phyloP scores from a whole-genome alignment of 495 filamentous ascomycete species.

The Bathelium albidoporum region DNA sequence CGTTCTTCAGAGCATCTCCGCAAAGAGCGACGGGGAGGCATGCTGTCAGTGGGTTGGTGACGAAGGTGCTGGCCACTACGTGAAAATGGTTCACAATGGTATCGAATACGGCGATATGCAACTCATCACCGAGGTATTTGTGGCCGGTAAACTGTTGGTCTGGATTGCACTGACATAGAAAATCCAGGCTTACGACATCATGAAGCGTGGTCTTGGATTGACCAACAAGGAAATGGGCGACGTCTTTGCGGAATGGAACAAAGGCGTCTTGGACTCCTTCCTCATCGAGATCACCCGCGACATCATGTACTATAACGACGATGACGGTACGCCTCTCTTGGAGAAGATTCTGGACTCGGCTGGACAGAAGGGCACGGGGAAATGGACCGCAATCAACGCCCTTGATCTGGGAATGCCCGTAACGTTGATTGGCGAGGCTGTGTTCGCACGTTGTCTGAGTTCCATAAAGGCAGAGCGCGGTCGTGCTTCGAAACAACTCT shows the following conservation, averaged over 20 bases:
- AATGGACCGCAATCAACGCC: conserved; percentile 99
- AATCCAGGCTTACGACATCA: conserved; percentile 91
- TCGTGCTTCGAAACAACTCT: conserved; percentile 67
- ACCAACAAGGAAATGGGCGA: conserved; percentile 86
- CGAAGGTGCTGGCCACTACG: conserved; percentile 97
- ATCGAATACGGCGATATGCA: conserved; percentile 99
- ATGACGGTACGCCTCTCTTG: conserved; percentile 78
- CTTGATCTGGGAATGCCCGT: conserved; percentile 98
- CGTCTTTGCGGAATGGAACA: conserved; percentile 94
- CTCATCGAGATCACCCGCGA: conserved; percentile 98
- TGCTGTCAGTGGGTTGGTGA: conserved; percentile 99
- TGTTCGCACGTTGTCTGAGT: conserved; percentile 88
- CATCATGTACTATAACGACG: conserved; percentile 93
- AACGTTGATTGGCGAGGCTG: conserved; percentile 93
- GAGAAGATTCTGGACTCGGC: conserved; percentile 99
- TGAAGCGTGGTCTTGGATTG: conserved; percentile 91
- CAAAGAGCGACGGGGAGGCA: conserved; percentile 90
- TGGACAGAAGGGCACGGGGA: conserved; percentile 98
- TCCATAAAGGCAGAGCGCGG: conserved; percentile 89
- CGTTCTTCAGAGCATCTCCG: conserved; percentile 93
- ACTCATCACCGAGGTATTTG: conserved; percentile 84
- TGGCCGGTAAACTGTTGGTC: neutral
- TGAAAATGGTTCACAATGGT: conserved; percentile 99
- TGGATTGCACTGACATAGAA: conserved; percentile 10
- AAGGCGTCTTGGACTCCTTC: conserved; percentile 96